phyloP scores from a whole-genome alignment of 2,329 filamentous ascomycete genomes.

The Fusarium sp. region DNA sequence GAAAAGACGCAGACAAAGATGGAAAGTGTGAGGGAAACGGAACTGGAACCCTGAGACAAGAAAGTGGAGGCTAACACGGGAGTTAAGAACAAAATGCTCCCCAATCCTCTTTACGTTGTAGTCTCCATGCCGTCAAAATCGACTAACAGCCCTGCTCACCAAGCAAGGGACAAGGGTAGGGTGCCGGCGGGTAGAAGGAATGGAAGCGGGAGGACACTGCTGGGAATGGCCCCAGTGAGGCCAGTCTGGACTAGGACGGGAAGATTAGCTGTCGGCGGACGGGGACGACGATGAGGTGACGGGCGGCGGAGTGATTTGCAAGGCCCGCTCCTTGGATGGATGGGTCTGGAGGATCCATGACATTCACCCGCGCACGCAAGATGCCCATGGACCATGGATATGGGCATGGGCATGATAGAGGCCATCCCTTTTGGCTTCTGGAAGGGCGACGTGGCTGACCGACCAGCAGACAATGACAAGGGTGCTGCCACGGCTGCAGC shows the following conservation, averaged over 20 bases:
- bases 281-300: slow-evolving; percentile 5
- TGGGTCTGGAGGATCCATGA: background rate
- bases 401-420: background rate
- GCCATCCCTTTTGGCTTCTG: slow-evolving; percentile 15
- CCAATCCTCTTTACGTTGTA: slow-evolving; percentile 5
- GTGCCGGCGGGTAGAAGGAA: slow-evolving; percentile 12
- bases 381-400: background rate
- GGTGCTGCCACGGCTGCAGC: slow-evolving; percentile 21
- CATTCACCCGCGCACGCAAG: background rate
- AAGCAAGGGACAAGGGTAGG: slow-evolving; percentile 16
- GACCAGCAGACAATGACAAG: slow-evolving; percentile 7
- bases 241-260: background rate
- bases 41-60: slow-evolving; percentile 22
- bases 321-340: slow-evolving; percentile 5
- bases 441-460: slow-evolving; percentile 16
- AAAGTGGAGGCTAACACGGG: slow-evolving; percentile 23
- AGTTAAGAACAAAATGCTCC: slow-evolving; percentile 26
- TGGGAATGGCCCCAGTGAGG: slow-evolving; percentile 3
- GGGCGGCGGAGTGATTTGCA: slow-evolving; percentile 18
- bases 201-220: slow-evolving; percentile 8
- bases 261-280: background rate
- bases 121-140: slow-evolving; percentile 28
- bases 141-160: slow-evolving; percentile 31
- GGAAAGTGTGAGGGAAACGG: background rate
- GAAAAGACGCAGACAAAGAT: background rate